A percentile compares a stretch with the other conserved stretches of the same genome.
phyloP scores from a whole-genome alignment of 2,329 filamentous ascomycete species.

The Penicillium digitatum region DNA sequence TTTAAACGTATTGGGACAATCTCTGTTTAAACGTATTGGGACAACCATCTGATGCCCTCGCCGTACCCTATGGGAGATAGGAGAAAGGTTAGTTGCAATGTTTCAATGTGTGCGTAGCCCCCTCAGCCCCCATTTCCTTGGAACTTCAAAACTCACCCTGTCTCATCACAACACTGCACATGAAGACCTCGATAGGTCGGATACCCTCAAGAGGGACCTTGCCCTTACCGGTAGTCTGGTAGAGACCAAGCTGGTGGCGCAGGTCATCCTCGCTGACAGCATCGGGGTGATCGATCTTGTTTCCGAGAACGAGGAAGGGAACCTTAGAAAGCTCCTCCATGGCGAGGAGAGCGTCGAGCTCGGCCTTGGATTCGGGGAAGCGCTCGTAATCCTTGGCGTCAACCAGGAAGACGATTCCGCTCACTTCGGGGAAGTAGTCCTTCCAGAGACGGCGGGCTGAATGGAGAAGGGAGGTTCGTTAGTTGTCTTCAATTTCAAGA shows the following conservation, averaged over 20 bases:
- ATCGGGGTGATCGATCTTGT: constrained; percentile 99
- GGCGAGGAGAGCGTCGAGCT: constrained; percentile 88
- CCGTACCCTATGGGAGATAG: constrained; percentile 61
- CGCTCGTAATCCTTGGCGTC: constrained; percentile 97
- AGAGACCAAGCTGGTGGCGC: constrained; percentile 84
- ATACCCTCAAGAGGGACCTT: constrained; percentile 90
- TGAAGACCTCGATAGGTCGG: constrained; percentile 93
- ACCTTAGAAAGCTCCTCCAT: constrained; percentile 98
- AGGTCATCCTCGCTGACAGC: constrained; percentile 95
- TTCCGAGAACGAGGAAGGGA: constrained; percentile 91
- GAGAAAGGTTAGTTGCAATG: not conserved
- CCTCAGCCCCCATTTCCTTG: not conserved
- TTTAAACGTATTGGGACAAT: constrained; percentile 77
- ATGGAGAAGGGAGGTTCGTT: constrained; percentile 1
- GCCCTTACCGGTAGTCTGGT: constrained; percentile 94
- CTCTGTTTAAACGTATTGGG: constrained; percentile 73
- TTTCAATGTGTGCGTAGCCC: not conserved
- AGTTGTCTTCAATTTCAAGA: not conserved
- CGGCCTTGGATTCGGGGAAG: constrained; percentile 88
- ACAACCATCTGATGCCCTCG: constrained; percentile 86
- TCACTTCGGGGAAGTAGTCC: constrained; percentile 95
- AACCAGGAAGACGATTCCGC: constrained; percentile 94
- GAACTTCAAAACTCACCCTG: constrained; percentile 59
- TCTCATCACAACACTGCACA: constrained; percentile 98
- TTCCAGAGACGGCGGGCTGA: constrained; percentile 88